A percentile compares a stretch with the other conserved stretches of the same genome.
These are phyloP conservation scores for Fusarium equiseti DNA, from an alignment of 2,329 filamentous ascomycete genomes.

Conservation along the genomic window DNA sequence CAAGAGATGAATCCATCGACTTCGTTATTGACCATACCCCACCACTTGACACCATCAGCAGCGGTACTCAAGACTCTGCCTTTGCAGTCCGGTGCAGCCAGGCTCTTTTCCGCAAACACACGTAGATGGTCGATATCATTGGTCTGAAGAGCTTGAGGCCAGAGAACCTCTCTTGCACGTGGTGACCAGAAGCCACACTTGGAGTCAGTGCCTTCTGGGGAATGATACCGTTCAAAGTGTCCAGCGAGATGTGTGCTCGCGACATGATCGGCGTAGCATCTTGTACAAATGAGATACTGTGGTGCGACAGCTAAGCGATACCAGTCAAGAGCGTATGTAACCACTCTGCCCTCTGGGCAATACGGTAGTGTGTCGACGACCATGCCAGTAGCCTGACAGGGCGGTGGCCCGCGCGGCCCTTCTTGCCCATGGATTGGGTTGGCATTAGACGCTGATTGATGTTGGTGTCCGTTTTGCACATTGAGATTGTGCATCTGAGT, in stretches of 20 bases:
- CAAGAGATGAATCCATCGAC: conserved; percentile 53
- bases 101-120: conserved; percentile 48
- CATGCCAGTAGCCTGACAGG: conserved; percentile 39
- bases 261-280: conserved; percentile 57
- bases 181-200: conserved; percentile 49
- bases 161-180: conserved; percentile 52
- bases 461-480: neutral
- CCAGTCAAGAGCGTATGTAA: conserved; percentile 51
- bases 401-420: conserved; percentile 16
- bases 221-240: conserved; percentile 48
- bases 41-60: conserved; percentile 51
- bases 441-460: neutral
- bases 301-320: conserved; percentile 47
- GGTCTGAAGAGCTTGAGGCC: conserved; percentile 48
- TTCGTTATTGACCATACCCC: conserved; percentile 44
- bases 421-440: neutral
- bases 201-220: conserved; percentile 48
- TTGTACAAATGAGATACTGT: conserved; percentile 55
- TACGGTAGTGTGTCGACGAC: conserved; percentile 43
- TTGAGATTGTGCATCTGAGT: conserved; percentile 37
- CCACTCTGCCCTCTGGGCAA: conserved; percentile 47
- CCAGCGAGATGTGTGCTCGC: conserved; percentile 46
- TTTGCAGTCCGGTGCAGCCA: conserved; percentile 49
- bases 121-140: conserved; percentile 45
- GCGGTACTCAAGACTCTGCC: conserved; percentile 37